Base-by-base conservation (phyloP, 2,329 filamentous ascomycete genomes). In the Ascochyta pisi region DNA sequence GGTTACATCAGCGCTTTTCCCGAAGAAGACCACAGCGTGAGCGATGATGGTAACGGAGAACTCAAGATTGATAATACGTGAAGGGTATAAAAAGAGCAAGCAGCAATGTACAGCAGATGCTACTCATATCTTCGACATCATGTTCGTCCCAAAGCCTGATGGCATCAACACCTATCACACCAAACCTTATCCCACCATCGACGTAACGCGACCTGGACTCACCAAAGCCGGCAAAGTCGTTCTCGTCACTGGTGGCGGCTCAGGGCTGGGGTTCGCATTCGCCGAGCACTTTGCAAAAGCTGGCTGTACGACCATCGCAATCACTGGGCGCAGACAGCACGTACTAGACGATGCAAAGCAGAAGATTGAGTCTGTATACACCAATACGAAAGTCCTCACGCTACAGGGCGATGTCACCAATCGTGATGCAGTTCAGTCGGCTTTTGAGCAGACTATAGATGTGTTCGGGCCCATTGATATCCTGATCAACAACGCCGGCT, bases 181-280 rank as follows among this genome's bases (percentile, higher is more conserved):
- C 6, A 27, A 29, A n/a, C 40, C 40, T 16, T 69, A 69, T 42
- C 57, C 57, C 7, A 35, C 65, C 38, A 51, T 69, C 4, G 71
- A 78, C 50, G 75, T 77, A 16, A 58, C 57, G 26, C 51, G 51
- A 15, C 64, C 65, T 5, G 60, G 52, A 29, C 64, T 76, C 1
- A 61, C 62, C 7, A 50, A 55, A 13, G 52, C 58, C n/a, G 65
- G 65, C 9, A 64, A 63, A 40, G 52, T 51, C 22, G 51, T 68
- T 26, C 12, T 68, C 1, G 58, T 69, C 27, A 82, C 80, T 3
- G 80, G 79, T 33, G 61, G 61, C 3, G 79, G 78, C 5, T 76
- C 64, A 7, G 80, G 80, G 10, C 81, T 82, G 34, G 80, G 80
- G 27, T 68, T 70, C 38, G 19, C 19, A 19, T 19, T 19, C 19